Evolutionary conservation across 2,329 filamentous ascomycete species (phyloP).

Genomic region (Xylariaceae sp.): DNA sequence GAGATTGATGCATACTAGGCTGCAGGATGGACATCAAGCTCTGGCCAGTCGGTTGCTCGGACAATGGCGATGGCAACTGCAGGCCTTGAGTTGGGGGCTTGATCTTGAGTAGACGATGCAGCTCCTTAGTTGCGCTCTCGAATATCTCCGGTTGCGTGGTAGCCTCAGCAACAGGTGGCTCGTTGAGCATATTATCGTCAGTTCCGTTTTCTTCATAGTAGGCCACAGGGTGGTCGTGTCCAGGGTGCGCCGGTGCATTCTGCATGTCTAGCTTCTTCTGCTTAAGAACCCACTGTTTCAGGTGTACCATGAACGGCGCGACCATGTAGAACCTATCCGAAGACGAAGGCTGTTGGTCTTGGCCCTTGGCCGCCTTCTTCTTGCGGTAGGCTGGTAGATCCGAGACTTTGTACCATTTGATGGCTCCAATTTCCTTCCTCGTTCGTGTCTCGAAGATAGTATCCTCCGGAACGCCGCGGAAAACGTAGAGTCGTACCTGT

Average conservation of each 20-base stretch:
- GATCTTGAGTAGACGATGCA: constrained; percentile 55
- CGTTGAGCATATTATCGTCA: constrained; percentile 58
- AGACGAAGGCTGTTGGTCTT: constrained; percentile 54
- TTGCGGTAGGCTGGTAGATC: constrained; percentile 80
- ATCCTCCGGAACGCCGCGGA: constrained; percentile 82
- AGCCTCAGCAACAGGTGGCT: constrained; percentile 31
- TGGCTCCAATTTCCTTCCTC: constrained; percentile 95
- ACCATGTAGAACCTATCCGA: constrained; percentile 98
- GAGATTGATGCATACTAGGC: constrained; percentile 27
- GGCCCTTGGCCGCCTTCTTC: constrained; percentile 53
- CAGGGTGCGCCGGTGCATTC: constrained; percentile 36
- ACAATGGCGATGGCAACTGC: constrained; percentile 31
- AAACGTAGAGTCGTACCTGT: constrained; percentile 88
- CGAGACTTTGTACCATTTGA: constrained; percentile 88
- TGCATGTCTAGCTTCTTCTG: constrained; percentile 71
- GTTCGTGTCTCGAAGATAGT: constrained; percentile 87
- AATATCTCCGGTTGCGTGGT: constrained; percentile 24
- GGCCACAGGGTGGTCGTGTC: constrained; percentile 42
- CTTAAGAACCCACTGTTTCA: constrained; percentile 88
- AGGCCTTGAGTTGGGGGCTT: constrained; percentile 52
- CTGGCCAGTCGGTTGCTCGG: constrained; percentile 45
- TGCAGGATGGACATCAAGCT: constrained; percentile 55
- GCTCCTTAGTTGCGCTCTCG: constrained; percentile 36
- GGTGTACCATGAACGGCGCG: constrained; percentile 78
- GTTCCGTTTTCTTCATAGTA: constrained; percentile 56